Evolutionary conservation across 306 rosid genomes (phyloP).

Genomic region (Prunus campanulata): DNA sequence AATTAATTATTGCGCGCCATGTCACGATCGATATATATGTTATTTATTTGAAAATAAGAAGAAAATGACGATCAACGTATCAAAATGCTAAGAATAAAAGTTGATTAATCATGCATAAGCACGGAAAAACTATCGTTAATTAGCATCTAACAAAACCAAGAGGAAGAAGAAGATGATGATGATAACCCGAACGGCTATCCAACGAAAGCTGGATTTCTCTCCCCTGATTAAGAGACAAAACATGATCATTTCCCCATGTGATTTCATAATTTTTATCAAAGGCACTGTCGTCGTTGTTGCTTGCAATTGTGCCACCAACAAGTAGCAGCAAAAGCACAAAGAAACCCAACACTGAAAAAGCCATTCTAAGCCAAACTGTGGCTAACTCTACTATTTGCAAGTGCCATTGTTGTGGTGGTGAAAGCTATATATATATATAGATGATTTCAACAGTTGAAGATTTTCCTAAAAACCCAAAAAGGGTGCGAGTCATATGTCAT

Average conservation of each 20-base stretch:
- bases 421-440: neutral
- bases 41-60: no score
- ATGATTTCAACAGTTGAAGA: neutral
- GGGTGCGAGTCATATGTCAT: neutral
- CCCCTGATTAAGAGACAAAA: neutral
- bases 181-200: conserved; percentile 37
- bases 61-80: neutral
- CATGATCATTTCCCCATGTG: neutral
- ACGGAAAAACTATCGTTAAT: no score
- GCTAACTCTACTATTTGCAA: no score
- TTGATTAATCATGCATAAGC: neutral
- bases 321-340: neutral
- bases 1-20: no score
- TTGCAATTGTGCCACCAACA: neutral
- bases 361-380: neutral
- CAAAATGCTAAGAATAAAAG: neutral
- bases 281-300: neutral
- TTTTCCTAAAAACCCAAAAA: neutral
- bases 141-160: neutral
- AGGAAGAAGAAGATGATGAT: neutral
- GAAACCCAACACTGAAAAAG: neutral
- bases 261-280: neutral
- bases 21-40: neutral
- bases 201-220: neutral
- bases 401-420: neutral